A percentile compares a stretch with the other conserved stretches of the same genome.
These are phyloP conservation scores for Pinus taeda DNA, from an alignment of 75 land plant genomes.

Conservation along the genomic window DNA sequence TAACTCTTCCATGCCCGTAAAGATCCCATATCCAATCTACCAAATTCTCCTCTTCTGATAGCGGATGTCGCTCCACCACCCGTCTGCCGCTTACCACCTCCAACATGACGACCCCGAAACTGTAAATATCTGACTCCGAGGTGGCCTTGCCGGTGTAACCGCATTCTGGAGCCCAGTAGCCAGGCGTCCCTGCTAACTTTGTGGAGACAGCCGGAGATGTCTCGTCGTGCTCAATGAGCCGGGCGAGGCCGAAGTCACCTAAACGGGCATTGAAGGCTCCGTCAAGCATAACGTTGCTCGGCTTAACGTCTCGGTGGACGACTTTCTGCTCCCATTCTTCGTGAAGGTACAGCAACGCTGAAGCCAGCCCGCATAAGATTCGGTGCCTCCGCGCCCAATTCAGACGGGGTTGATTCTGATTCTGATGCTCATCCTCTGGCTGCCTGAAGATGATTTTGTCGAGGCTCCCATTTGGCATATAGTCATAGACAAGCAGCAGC, in stretches of 20 bases:
- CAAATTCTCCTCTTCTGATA: no score
- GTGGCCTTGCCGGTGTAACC: conserved; percentile 20
- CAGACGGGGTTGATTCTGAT: not conserved
- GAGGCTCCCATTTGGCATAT: conserved; percentile 42
- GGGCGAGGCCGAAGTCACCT: conserved; percentile 52
- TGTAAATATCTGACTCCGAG: conserved; percentile 37
- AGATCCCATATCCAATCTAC: no score
- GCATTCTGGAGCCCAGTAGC: conserved; percentile 43
- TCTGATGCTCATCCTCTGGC: not conserved
- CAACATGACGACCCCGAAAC: conserved; percentile 35
- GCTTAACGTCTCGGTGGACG: conserved; percentile 48
- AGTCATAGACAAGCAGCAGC: conserved; percentile 49
- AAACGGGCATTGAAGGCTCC: conserved; percentile 40
- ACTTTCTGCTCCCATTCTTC: conserved; percentile 42
- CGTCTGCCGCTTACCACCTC: conserved; percentile 35
- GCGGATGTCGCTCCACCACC: not conserved
- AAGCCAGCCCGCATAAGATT: conserved; percentile 32
- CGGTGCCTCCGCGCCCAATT: conserved; percentile 23
- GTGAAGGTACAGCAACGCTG: conserved; percentile 45
- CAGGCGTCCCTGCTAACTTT: conserved; percentile 29
- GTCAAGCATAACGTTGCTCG: conserved; percentile 57
- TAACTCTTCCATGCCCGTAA: no score
- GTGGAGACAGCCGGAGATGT: conserved; percentile 17
- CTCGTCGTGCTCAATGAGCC: conserved; percentile 25
- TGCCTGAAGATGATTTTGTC: conserved; percentile 17